Conservation (phyloP, 2,329 filamentous ascomycete species). For the Alternaria sp. region DNA sequence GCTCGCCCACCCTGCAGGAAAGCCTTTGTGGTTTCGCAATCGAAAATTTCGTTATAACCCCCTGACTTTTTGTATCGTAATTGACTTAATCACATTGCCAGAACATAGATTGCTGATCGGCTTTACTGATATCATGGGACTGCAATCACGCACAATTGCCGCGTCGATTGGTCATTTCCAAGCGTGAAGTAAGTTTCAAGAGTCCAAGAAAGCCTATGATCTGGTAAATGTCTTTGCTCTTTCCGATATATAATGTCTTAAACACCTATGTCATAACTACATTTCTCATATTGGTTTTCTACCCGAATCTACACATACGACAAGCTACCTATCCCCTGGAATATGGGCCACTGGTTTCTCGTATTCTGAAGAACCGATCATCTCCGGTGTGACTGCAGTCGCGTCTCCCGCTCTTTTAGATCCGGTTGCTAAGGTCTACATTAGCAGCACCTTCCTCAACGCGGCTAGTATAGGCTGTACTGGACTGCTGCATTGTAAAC, state of each 20-base stretch:
- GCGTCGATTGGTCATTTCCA: background rate
- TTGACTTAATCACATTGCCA: background rate
- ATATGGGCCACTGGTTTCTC: conserved; percentile 1
- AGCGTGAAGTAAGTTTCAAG: background rate
- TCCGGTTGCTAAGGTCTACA: no score
- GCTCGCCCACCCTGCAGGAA: background rate
- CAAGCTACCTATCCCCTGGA: background rate
- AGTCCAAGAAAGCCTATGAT: no score
- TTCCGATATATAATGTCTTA: background rate
- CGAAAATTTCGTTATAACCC: background rate
- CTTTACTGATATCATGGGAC: background rate
- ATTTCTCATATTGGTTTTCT: background rate
- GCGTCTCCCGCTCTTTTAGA: no score
- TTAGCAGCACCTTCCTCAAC: background rate
- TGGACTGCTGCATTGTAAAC: no score
- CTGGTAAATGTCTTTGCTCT: background rate
- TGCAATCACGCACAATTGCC: background rate
- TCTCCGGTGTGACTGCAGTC: background rate
- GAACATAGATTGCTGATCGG: background rate
- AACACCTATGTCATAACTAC: background rate
- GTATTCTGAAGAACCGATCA: background rate
- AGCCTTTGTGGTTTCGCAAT: background rate
- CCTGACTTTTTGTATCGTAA: no score
- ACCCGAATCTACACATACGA: background rate
- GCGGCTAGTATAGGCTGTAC: no score